Evolutionary conservation across 2,329 filamentous ascomycete genomes (phyloP).

Genomic region (Bertia moriformis): DNA sequence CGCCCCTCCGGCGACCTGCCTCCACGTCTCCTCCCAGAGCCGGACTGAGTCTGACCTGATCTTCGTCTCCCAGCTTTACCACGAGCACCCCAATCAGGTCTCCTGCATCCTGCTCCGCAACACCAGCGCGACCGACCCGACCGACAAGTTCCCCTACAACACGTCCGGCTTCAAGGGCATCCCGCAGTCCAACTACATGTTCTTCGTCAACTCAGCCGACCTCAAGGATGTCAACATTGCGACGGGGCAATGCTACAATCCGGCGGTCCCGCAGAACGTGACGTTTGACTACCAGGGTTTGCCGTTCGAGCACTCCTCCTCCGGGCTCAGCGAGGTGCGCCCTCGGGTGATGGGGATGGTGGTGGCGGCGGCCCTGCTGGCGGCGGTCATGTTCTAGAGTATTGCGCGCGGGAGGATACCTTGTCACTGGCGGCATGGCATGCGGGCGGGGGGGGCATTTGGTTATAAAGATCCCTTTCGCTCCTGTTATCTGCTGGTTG

Average conservation of each 20-base stretch:
- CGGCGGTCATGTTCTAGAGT: too few relatives aligned
- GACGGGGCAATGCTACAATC: constrained; percentile 55
- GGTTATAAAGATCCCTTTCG: too few relatives aligned
- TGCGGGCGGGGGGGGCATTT: too few relatives aligned
- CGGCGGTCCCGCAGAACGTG: constrained; percentile 50
- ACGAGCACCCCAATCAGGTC: constrained; percentile 55
- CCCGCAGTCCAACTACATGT: constrained; percentile 60
- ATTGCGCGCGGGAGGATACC: too few relatives aligned
- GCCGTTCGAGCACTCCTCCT: constrained; percentile 19
- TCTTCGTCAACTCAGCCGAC: constrained; percentile 62
- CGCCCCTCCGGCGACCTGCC: not conserved
- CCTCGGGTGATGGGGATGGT: too few relatives aligned
- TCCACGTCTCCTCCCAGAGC: constrained; percentile 25
- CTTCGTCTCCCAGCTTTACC: constrained; percentile 34
- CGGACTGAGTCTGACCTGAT: not conserved
- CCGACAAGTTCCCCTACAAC: constrained; percentile 61
- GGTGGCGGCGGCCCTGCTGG: too few relatives aligned
- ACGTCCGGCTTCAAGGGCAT: constrained; percentile 57
- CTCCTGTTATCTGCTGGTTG: too few relatives aligned
- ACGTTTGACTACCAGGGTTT: constrained; percentile 54
- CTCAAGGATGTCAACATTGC: constrained; percentile 49
- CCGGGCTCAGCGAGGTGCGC: too few relatives aligned
- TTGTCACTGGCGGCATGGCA: too few relatives aligned
- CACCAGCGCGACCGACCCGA: constrained; percentile 51
- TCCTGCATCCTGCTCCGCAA: constrained; percentile 69